Evolutionary conservation across 345 rosid genomes (phyloP).

Genomic region (Syzygium aqueum): DNA sequence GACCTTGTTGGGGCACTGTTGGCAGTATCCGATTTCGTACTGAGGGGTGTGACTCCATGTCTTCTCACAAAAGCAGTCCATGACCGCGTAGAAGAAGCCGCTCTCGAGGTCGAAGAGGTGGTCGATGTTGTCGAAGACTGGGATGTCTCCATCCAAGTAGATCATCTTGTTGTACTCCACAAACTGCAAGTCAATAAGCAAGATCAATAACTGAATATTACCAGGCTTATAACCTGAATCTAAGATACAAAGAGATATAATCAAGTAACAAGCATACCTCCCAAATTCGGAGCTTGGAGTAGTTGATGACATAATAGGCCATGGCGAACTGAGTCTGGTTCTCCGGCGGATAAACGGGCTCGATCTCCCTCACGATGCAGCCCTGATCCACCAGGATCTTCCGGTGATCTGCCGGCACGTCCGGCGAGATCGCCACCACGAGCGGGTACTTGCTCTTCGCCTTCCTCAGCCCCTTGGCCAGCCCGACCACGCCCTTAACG

Average conservation of each 20-base stretch:
- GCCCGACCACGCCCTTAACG: conserved; percentile 32
- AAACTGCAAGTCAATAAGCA: conserved; percentile 11
- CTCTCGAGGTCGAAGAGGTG: conserved; percentile 19
- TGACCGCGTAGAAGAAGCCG: conserved; percentile 33
- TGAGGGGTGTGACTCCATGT: conserved; percentile 36
- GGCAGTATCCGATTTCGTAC: conserved; percentile 39
- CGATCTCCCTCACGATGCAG: conserved; percentile 27
- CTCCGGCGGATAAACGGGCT: conserved; percentile 28
- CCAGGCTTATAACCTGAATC: too few species aligned
- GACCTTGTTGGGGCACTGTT: conserved; percentile 35
- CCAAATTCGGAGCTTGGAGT: conserved; percentile 43
- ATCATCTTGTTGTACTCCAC: conserved; percentile 30
- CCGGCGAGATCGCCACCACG: conserved; percentile 33
- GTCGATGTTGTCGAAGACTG: conserved; percentile 31
- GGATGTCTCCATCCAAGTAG: conserved; percentile 35
- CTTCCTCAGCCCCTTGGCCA: conserved; percentile 38
- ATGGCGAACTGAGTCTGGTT: conserved; percentile 12
- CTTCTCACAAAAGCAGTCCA: conserved; percentile 52
- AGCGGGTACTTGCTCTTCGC: conserved; percentile 23
- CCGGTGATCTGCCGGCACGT: conserved; percentile 36
- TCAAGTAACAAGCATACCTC: conserved; percentile 5
- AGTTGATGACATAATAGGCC: conserved; percentile 28
- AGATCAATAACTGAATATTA: background rate
- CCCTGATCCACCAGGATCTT: conserved; percentile 21
- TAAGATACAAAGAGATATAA: background rate